These are phyloP conservation scores for Chamaecrista fasciculata DNA, from an alignment of 306 rosid genomes.

Conservation along the genomic window DNA sequence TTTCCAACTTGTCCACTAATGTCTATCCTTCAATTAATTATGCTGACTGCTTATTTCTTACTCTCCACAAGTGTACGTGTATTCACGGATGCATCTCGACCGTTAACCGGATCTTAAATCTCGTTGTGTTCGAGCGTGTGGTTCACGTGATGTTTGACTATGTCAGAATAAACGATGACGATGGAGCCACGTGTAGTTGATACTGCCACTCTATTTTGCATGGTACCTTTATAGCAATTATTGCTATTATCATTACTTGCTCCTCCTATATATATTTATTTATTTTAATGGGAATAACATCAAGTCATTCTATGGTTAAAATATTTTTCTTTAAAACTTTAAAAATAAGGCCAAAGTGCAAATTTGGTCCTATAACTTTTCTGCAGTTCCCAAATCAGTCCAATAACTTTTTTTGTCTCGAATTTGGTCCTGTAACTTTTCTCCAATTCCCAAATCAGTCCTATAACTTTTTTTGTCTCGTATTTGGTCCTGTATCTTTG, in stretches of 20 bases:
- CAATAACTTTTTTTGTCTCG: no score
- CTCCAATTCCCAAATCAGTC: no score
- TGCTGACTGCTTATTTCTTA: no score
- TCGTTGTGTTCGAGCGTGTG: neutral
- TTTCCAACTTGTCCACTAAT: neutral
- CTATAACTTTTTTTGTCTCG: no score
- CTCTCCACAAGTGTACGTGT: neutral
- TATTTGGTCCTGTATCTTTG: no score
- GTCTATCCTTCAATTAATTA: neutral
- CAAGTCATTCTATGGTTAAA: no score
- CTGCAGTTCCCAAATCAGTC: no score
- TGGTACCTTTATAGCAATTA: slow-evolving; percentile 25
- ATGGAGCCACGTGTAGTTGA: slow-evolving; percentile 29
- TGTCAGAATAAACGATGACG: neutral
- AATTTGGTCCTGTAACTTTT: no score
- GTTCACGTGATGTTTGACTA: neutral
- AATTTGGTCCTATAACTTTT: no score
- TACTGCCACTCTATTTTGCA: neutral
- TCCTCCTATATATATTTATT: neutral
- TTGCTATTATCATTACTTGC: slow-evolving; percentile 29
- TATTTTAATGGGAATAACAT: no score
- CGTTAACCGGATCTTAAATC: neutral
- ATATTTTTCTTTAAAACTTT: no score
- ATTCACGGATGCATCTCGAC: neutral
- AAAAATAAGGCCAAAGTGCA: no score